These are phyloP conservation scores for Yarrowia hollandica DNA, from an alignment of 805 yeast species.

Conservation along the genomic window DNA sequence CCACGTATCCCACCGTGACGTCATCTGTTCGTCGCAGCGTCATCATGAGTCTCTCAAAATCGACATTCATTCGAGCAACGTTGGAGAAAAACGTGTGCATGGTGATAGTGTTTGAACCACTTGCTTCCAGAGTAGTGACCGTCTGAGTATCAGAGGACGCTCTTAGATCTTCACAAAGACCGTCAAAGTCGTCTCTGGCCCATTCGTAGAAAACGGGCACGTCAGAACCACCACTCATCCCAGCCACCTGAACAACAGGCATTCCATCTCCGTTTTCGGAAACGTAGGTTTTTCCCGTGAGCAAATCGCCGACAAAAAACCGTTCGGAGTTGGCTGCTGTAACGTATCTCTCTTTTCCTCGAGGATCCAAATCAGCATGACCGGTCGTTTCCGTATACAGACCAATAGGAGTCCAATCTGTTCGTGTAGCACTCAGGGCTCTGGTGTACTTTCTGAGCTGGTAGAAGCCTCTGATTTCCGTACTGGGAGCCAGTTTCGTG, in stretches of 20 bases:
- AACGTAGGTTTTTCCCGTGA: background rate
- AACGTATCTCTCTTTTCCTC: background rate
- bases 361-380: background rate
- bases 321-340: background rate
- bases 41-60: background rate
- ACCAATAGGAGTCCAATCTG: constrained; percentile 3
- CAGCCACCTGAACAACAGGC: constrained; percentile 2
- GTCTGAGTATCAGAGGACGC: background rate
- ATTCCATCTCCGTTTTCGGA: background rate
- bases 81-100: background rate
- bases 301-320: background rate
- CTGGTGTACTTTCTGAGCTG: constrained; percentile 4
- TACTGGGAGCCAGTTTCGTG: background rate
- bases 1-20: constrained; percentile 2
- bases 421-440: background rate
- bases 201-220: background rate
- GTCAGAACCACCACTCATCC: background rate
- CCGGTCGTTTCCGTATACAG: constrained; percentile 1
- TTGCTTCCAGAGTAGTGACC: background rate
- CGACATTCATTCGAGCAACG: background rate
- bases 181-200: constrained; percentile 1
- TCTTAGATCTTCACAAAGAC: background rate
- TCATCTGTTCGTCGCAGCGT: background rate
- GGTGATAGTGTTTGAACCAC: background rate
- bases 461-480: background rate